Percentiles rank a stretch among this genome's conserved stretches.
Evolutionary conservation across 768 basidiomycete species (phyloP).

Genomic region (Boletus rufocinnamomeus): DNA sequence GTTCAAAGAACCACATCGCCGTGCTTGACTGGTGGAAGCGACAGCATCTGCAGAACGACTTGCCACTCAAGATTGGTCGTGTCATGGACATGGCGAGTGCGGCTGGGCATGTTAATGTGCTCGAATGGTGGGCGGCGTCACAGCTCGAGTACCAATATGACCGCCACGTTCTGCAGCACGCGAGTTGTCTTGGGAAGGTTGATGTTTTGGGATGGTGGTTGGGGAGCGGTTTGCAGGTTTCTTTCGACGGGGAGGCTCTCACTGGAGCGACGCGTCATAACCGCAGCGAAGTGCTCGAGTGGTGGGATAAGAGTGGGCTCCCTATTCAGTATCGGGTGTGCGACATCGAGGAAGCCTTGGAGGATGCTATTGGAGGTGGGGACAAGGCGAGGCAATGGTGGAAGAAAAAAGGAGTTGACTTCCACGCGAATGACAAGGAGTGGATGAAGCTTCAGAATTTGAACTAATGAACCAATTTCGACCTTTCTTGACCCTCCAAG

Average conservation of each 20-base stretch:
- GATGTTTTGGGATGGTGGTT: constrained; percentile 86
- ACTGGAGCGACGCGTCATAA: constrained; percentile 81
- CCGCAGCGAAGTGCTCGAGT: constrained; percentile 77
- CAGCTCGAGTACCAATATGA: constrained; percentile 81
- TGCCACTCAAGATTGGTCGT: constrained; percentile 79
- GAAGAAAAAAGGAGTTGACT: constrained; percentile 78
- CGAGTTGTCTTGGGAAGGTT: constrained; percentile 77
- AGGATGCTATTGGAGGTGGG: constrained; percentile 84
- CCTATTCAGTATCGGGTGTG: constrained; percentile 87
- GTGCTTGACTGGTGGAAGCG: constrained; percentile 85
- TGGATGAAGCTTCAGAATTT: constrained; percentile 85
- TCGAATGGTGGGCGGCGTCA: constrained; percentile 86
- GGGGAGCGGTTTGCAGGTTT: constrained; percentile 70
- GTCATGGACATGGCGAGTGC: constrained; percentile 85
- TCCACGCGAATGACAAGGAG: constrained; percentile 80
- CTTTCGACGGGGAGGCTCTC: constrained; percentile 80
- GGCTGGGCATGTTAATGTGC: constrained; percentile 70
- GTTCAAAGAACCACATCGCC: constrained; percentile 71
- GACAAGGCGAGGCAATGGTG: constrained; percentile 78
- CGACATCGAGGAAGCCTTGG: constrained; percentile 89
- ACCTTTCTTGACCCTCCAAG: not conserved
- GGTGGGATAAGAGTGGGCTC: constrained; percentile 83
- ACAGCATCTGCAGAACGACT: constrained; percentile 46
- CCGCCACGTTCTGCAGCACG: constrained; percentile 71
- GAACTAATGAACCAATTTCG: constrained; percentile 45